Base-by-base conservation (phyloP, 2,329 filamentous ascomycete species). In the Penicillium sp. region DNA sequence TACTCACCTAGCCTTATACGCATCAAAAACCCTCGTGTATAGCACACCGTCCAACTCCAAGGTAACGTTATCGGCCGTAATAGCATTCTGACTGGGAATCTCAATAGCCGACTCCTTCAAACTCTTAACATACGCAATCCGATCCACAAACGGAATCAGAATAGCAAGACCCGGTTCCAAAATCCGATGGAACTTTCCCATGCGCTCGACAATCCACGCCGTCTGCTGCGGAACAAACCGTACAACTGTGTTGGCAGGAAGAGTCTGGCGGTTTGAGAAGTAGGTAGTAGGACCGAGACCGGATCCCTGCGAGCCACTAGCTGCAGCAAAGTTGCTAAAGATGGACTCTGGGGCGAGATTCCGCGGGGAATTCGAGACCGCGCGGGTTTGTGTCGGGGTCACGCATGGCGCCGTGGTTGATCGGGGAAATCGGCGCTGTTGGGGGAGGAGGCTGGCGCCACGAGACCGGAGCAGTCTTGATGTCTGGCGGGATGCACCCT, bases 141-240 rank as follows among this genome's bases (percentile, higher is more conserved):
- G 90, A 80, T 99, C 95, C 77, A 99, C 82, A 69, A 98, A 91
- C 1, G 95, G 95, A 58, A 95, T 85, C 69, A 99, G 81, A 65
- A 99, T 85, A 24, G 95, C 93, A 65, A 99, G 84, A 60, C 95
- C 95, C 3, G 95, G 95, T 72, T 97, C 88, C 55, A 99, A 83
- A 73, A 99, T 97, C 63, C 93, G 87, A 81, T 92, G 90, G 83
- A 97, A 99, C 80, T 93, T 95, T 73, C 95, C 95, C 95, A 99
- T 99, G 75, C 95, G 93, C 86, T 99, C 95, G 60, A 99, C 95
- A 62, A 99, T 94, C 95, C 95, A 99, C 78, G 95, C 95, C 71
- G 94, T 98, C 83, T 99, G 95, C 81, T 99, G 95, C n/a, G 95
- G 95, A 45, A 99, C 95, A 80, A 98, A 99, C 63, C 94, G 92